Conservation (phyloP, 345 rosid species). For the Streptanthus diversifolius region DNA sequence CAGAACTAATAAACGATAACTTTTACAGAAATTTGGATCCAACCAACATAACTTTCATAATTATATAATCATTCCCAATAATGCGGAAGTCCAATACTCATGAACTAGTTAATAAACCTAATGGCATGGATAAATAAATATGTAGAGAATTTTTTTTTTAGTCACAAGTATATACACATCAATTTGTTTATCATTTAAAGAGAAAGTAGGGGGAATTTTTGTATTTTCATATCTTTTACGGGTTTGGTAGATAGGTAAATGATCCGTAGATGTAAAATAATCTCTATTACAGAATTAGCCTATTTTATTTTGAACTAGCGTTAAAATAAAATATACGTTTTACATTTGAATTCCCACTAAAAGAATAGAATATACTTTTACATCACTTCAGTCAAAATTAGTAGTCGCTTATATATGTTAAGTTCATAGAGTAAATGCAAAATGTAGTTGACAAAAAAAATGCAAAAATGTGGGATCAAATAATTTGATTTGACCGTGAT, state of each 20-base stretch:
- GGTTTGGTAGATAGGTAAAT: background rate
- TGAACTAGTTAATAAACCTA: too few species aligned
- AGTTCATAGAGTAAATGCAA: background rate
- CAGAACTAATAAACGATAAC: too few species aligned
- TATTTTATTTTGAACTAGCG: background rate
- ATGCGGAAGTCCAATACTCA: too few species aligned
- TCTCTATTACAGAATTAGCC: background rate
- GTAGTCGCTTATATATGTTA: background rate
- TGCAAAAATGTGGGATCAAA: slow-evolving; percentile 2
- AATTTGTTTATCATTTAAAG: too few species aligned
- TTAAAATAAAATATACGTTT: too few species aligned
- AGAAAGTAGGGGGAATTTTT: background rate
- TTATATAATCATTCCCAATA: too few species aligned
- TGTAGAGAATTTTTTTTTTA: too few species aligned
- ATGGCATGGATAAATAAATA: too few species aligned
- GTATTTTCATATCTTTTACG: background rate
- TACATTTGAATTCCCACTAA: background rate
- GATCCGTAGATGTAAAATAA: background rate
- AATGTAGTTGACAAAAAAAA: slow-evolving; percentile 2
- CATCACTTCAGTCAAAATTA: background rate
- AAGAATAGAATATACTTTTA: background rate
- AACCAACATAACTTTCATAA: too few species aligned
- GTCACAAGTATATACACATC: too few species aligned
- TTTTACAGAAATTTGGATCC: too few species aligned
- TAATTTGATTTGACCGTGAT: slow-evolving; percentile 32